These are phyloP conservation scores for Colletotrichum orchidophilum DNA, from an alignment of 2,329 filamentous ascomycete genomes.

Conservation along the genomic window DNA sequence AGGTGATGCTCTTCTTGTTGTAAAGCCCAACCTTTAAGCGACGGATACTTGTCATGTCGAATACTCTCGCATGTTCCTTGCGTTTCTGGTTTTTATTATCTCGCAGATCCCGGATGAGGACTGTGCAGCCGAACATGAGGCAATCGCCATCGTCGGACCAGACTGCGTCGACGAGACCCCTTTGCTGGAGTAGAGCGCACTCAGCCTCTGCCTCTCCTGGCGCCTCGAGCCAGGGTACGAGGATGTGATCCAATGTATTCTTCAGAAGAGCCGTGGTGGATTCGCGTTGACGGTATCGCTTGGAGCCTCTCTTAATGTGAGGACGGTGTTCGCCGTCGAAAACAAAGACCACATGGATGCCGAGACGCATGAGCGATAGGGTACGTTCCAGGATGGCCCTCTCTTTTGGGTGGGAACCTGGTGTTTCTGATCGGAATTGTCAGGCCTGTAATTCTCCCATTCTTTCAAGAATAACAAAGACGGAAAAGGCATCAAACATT, in stretches of 20 bases:
- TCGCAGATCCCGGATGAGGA: conserved; percentile 44
- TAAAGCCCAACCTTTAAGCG: not conserved
- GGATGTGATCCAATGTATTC: conserved; percentile 46
- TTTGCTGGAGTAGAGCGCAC: conserved; percentile 53
- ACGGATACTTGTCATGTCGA: not conserved
- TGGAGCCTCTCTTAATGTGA: not conserved
- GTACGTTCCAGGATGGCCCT: conserved; percentile 2
- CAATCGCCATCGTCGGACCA: conserved; percentile 57
- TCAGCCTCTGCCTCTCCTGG: conserved; percentile 59
- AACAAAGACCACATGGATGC: conserved; percentile 62
- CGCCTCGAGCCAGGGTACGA: conserved; percentile 53
- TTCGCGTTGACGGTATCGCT: not conserved
- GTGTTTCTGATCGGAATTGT: not conserved
- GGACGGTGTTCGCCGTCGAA: conserved; percentile 60
- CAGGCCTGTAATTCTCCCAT: not conserved
- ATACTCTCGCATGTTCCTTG: conserved; percentile 26
- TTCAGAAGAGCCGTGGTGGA: conserved; percentile 40
- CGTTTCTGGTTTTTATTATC: conserved; percentile 31
- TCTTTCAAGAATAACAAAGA: too few species aligned
- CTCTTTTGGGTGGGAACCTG: not conserved
- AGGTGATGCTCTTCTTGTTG: not conserved
- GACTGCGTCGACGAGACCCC: conserved; percentile 57
- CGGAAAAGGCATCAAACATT: too few species aligned
- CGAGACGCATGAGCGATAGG: conserved; percentile 52
- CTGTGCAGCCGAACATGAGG: conserved; percentile 56